These are phyloP conservation scores for Zasmidium angulare DNA, from an alignment of 2,329 filamentous ascomycete genomes.

Conservation along the genomic window DNA sequence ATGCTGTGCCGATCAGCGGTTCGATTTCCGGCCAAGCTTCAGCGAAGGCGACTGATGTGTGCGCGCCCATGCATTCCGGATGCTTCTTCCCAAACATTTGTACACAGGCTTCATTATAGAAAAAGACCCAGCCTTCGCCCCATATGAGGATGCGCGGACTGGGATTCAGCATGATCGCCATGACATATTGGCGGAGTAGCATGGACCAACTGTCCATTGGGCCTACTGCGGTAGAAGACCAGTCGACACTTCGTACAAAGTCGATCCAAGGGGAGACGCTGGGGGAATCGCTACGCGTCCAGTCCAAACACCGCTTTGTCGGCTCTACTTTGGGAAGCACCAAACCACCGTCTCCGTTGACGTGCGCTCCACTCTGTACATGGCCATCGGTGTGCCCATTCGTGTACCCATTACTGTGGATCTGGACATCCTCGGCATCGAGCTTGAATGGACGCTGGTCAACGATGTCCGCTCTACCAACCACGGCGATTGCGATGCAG, in stretches of 20 bases:
- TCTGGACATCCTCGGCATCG: background rate
- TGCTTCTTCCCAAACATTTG: slow-evolving; percentile 28
- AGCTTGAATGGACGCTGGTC: background rate
- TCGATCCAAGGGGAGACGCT: slow-evolving; percentile 25
- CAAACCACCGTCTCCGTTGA: background rate
- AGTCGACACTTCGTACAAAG: slow-evolving; percentile 31
- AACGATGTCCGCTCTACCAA: background rate
- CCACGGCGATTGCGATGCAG: slow-evolving; percentile 11
- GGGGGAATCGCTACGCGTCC: slow-evolving; percentile 27
- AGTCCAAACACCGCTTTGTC: slow-evolving; percentile 21
- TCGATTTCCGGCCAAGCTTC: slow-evolving; percentile 25
- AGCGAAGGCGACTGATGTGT: slow-evolving; percentile 18
- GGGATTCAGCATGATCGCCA: slow-evolving; percentile 32
- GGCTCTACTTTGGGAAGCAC: background rate
- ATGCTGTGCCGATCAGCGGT: slow-evolving; percentile 23
- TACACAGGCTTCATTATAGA: slow-evolving; percentile 33
- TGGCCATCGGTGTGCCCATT: background rate
- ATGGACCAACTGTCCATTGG: slow-evolving; percentile 30
- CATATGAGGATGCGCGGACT: slow-evolving; percentile 32
- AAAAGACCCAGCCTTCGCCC: slow-evolving; percentile 35
- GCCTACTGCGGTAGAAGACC: slow-evolving; percentile 30
- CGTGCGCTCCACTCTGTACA: background rate
- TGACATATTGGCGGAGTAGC: slow-evolving; percentile 23
- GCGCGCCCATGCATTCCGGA: slow-evolving; percentile 24
- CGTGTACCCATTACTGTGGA: background rate